phyloP scores from a whole-genome alignment of 495 filamentous ascomycete species.

The Rusavskia elegans region DNA sequence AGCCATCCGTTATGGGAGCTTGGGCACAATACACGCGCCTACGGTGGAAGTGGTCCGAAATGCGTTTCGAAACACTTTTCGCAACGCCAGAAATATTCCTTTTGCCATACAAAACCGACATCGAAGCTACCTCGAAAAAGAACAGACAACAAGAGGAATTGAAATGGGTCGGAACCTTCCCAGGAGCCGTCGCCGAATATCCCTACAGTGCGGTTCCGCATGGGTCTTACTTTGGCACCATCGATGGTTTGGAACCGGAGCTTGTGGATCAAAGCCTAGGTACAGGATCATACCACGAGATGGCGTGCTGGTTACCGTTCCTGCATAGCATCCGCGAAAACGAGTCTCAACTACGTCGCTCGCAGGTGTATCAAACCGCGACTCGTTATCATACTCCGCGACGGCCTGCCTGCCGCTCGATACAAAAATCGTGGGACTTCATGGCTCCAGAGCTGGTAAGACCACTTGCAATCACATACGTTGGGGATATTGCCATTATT shows the following conservation, averaged over 20 bases:
- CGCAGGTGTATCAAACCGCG: no score
- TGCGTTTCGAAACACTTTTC: slow-evolving; percentile 19
- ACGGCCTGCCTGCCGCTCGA: slow-evolving; percentile 3
- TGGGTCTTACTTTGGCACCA: background rate
- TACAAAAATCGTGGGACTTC: slow-evolving; percentile 20
- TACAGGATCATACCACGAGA: background rate
- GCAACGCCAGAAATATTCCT: slow-evolving; percentile 10
- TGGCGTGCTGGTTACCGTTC: slow-evolving; percentile 1
- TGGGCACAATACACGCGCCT: slow-evolving; percentile 12
- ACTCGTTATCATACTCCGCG: no score
- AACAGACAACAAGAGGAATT: background rate
- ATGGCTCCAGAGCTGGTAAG: slow-evolving; percentile 18
- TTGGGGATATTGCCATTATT: slow-evolving; percentile 17
- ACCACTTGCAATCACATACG: slow-evolving; percentile 16
- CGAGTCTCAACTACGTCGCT: background rate
- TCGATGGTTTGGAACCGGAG: no score
- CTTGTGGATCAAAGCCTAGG: background rate
- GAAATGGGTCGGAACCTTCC: no score
- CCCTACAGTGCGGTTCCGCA: no score
- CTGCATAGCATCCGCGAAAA: background rate
- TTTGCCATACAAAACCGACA: background rate
- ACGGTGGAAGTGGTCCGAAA: slow-evolving; percentile 18
- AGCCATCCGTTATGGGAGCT: slow-evolving; percentile 21
- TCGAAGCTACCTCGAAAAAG: background rate
- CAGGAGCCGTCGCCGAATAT: no score